These are phyloP conservation scores for Plicaturopsis crispa DNA, from an alignment of 768 basidiomycete genomes.

Conservation along the genomic window DNA sequence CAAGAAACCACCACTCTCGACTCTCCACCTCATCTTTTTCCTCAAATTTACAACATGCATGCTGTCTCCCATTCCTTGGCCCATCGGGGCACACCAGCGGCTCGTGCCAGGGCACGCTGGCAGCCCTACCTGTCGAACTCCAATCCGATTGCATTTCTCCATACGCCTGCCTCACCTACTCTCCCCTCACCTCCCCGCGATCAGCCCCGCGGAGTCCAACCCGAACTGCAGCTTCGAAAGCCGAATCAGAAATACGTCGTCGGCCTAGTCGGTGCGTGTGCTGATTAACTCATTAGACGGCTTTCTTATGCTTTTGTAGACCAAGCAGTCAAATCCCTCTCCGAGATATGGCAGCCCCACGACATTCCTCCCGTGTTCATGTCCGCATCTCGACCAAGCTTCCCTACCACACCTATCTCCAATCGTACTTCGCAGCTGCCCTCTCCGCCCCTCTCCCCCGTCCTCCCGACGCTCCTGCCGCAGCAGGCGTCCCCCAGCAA, in stretches of 20 bases:
- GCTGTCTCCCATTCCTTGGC: no score
- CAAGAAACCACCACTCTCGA: no score
- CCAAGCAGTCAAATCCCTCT: conserved; percentile 71
- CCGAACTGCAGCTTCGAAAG: conserved; percentile 23
- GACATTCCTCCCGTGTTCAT: conserved; percentile 55
- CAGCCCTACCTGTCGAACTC: conserved; percentile 73
- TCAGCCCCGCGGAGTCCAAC: conserved; percentile 24
- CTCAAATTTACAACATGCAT: no score
- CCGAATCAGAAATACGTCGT: conserved; percentile 48
- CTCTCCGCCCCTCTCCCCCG: not conserved
- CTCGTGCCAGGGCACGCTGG: conserved; percentile 70
- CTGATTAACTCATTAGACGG: conserved; percentile 4
- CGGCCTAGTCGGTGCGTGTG: conserved; percentile 60
- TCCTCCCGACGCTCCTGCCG: conserved; percentile 1
- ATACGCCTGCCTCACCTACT: conserved; percentile 47
- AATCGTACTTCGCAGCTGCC: conserved; percentile 7
- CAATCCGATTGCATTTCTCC: conserved; percentile 37
- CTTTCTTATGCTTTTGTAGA: conserved; percentile 33
- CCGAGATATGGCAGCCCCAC: conserved; percentile 75
- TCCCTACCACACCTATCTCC: conserved; percentile 14
- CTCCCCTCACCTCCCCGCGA: conserved; percentile 24
- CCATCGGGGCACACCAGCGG: no score
- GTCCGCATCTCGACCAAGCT: conserved; percentile 13
- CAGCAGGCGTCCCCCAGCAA: conserved; percentile 17
- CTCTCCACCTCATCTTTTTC: no score